phyloP scores from a whole-genome alignment of 2,329 filamentous ascomycete species.

The Dactylellina haptotyla region DNA sequence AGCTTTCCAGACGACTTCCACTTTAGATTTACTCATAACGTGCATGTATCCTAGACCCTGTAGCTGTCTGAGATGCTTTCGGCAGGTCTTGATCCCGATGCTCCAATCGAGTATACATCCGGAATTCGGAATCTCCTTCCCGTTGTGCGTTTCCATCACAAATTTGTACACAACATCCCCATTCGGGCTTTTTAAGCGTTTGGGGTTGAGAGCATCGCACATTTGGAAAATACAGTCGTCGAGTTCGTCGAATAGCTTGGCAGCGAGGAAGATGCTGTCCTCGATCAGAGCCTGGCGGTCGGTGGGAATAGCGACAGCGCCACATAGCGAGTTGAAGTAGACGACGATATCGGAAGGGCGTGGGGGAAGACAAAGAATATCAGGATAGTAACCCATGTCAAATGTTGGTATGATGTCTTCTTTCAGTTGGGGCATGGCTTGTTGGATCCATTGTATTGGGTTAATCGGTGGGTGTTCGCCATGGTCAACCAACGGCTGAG shows the following conservation, averaged over 20 bases:
- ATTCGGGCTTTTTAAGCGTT: neutral
- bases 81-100: neutral
- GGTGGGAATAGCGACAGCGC: neutral
- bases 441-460: neutral
- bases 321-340: conserved; percentile 40
- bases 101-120: neutral
- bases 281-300: conserved; percentile 4
- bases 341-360: conserved; percentile 12
- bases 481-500: neutral
- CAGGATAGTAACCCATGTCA: conserved; percentile 13
- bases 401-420: conserved; percentile 21
- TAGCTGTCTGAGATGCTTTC: conserved; percentile 5
- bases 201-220: conserved; percentile 22
- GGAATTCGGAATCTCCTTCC: neutral
- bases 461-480: neutral
- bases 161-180: neutral
- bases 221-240: conserved; percentile 43
- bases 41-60: conserved; percentile 17
- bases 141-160: neutral
- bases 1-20: conserved; percentile 21
- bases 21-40: conserved; percentile 34
- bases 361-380: conserved; percentile 20
- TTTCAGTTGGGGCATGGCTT: conserved; percentile 9
- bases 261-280: neutral
- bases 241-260: neutral